Percentiles rank a stretch among this genome's conserved stretches.
Conservation (phyloP, 176 grass and related monocot genomes). For the Alloteropsis semialata region DNA sequence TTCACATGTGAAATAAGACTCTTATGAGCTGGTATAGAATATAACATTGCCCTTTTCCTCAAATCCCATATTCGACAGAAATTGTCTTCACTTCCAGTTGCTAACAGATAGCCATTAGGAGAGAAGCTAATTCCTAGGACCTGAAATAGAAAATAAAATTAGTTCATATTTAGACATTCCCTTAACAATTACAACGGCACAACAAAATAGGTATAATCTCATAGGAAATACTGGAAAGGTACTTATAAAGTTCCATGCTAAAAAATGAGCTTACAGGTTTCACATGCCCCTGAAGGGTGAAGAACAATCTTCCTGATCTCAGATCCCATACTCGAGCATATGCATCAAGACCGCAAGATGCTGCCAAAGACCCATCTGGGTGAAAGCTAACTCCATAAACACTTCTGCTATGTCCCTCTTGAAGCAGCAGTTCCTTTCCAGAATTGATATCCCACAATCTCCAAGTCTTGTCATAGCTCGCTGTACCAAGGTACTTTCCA, state of each 20-base stretch:
- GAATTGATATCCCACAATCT: constrained; percentile 87
- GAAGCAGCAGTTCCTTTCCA: constrained; percentile 80
- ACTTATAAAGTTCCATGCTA: not conserved
- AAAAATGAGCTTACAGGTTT: constrained; percentile 70
- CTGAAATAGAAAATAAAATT: constrained; percentile 48
- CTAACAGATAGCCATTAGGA: constrained; percentile 84
- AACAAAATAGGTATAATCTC: not conserved
- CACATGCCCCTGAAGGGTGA: constrained; percentile 79
- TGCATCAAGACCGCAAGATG: constrained; percentile 83
- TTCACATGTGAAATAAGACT: constrained; percentile 92
- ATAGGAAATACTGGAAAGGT: not conserved
- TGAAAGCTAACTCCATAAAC: constrained; percentile 92
- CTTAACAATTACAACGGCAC: not conserved
- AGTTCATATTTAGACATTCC: not conserved
- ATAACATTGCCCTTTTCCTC: constrained; percentile 71
- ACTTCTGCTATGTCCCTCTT: constrained; percentile 94
- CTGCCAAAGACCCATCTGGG: constrained; percentile 89
- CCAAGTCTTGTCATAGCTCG: constrained; percentile 99
- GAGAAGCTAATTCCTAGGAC: constrained; percentile 86
- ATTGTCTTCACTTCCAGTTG: constrained; percentile 93
- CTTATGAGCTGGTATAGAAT: constrained; percentile 95
- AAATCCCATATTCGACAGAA: constrained; percentile 96
- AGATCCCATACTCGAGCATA: constrained; percentile 93
- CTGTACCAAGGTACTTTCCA: constrained; percentile 87
- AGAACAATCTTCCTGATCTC: constrained; percentile 84